These are phyloP conservation scores for Cyberlindnera euphorbiiphila DNA, from an alignment of 805 yeast species.

Conservation along the genomic window DNA sequence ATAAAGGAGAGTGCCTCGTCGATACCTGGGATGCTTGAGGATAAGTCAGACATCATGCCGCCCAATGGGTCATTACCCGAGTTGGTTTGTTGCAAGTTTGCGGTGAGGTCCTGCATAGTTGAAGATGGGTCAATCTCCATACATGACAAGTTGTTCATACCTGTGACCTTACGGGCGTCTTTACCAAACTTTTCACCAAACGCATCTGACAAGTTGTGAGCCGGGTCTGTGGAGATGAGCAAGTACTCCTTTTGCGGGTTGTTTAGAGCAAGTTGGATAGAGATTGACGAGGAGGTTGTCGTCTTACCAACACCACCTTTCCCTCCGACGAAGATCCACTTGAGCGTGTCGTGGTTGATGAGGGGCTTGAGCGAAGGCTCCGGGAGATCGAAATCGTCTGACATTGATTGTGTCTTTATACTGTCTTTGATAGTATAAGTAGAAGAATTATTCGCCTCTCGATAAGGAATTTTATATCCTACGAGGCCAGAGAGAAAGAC, in stretches of 20 bases:
- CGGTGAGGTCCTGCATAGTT: conserved; percentile 81
- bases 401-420: conserved; percentile 17
- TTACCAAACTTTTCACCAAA: conserved; percentile 97
- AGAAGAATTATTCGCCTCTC: too few relatives aligned
- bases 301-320: conserved; percentile 99
- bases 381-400: conserved; percentile 27
- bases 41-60: conserved; percentile 81
- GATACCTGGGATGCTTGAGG: conserved; percentile 95
- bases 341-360: conserved; percentile 63
- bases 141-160: conserved; percentile 82
- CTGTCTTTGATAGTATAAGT: too few relatives aligned
- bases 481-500: too few relatives aligned
- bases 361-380: conserved; percentile 72
- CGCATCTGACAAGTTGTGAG: conserved; percentile 96
- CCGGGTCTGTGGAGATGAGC: conserved; percentile 96
- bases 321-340: conserved; percentile 99
- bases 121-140: conserved; percentile 99
- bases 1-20: conserved; percentile 97
- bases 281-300: conserved; percentile 92
- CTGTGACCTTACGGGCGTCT: conserved; percentile 92
- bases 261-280: conserved; percentile 84
- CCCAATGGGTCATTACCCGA: conserved; percentile 55
- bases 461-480: too few relatives aligned
- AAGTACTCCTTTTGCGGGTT: conserved; percentile 80
- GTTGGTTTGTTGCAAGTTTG: conserved; percentile 38